Base-by-base conservation (phyloP, 345 rosid species). In the Bruguiera gymnorhiza region DNA sequence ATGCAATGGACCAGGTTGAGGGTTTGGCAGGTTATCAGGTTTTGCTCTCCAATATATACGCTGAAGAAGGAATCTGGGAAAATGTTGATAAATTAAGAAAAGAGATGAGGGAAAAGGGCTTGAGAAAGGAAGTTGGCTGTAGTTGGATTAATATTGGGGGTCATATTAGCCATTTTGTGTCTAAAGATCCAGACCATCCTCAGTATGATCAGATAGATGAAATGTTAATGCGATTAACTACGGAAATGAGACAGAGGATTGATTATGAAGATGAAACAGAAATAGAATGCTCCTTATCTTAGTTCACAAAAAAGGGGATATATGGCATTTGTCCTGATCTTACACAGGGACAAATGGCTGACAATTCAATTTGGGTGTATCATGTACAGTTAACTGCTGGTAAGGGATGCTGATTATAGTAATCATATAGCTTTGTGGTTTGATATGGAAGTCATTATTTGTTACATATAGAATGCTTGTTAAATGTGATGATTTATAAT, bases 1-100 rank as follows among this genome's bases (percentile, higher is more conserved):
- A 71, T 73, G 76, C 81, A 72, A 46, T 87, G 76, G 89, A 78
- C 69, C 67, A 60, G 61, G 80, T 73, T 48, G 79, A 74, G 37
- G 71, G 70, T 66, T 62, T 63, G 56, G 71, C 88, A 6, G 96
- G 98, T 36, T 91, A 88, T 82, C 86, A 78, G 51, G 97, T 93
- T 74, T 71, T 93, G 85, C 93, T 93, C 36, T 93, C 98, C 67
- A 93, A 93, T 67, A 86, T 88, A 69, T 88, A 86, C 70, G 97
- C 97, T 0, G 89, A 86, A 68, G 96, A 90, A 76, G 87, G 85
- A 66, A 84, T 82, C 26, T 91, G 98, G 98, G 77, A 24, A 60
- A 86, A 57, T 54, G 94, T 89, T 69, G 84, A 85, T 72, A 82
- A 58, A 79, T 77, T 93, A 75, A 89, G 98, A 76, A 90, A 84